A percentile compares a stretch with the other conserved stretches of the same genome.
Conservation (phyloP, 139 green algal genomes). For the Diplosphaera chodatii region DNA sequence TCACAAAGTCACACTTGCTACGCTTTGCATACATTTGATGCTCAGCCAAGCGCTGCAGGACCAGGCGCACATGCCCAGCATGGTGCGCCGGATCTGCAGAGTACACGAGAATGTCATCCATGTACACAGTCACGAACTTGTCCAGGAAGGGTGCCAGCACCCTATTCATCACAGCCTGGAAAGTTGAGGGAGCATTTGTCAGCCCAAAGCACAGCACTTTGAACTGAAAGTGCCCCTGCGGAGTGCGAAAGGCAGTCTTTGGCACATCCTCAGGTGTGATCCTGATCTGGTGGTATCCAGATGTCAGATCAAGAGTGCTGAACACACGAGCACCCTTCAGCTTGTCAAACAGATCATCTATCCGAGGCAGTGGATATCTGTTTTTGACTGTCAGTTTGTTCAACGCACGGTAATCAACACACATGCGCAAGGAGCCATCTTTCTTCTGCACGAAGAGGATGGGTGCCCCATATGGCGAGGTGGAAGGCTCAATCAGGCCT, state of each 20-base stretch:
- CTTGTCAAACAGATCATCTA: constrained; percentile 8
- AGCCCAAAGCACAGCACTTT: constrained; percentile 23
- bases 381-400: constrained; percentile 2
- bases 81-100: constrained; percentile 17
- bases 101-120: constrained; percentile 29
- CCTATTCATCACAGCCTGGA: constrained; percentile 21
- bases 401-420: constrained; percentile 7
- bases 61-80: constrained; percentile 10
- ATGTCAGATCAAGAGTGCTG: background rate
- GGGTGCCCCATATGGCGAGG: background rate
- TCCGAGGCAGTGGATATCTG: constrained; percentile 2
- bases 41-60: constrained; percentile 1
- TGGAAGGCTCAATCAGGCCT: background rate
- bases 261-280: background rate
- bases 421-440: background rate
- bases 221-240: constrained; percentile 1
- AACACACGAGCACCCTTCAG: background rate
- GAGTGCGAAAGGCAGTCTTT: background rate
- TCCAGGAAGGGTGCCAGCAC: constrained; percentile 2
- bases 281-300: constrained; percentile 4
- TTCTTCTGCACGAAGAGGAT: constrained; percentile 10
- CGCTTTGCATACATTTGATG: constrained; percentile 20
- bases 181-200: constrained; percentile 20
- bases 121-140: constrained; percentile 20
- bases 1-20: constrained; percentile 18